A percentile compares a stretch with the other conserved stretches of the same genome.
phyloP scores from a whole-genome alignment of 2,329 filamentous ascomycete genomes.

The Calonectria honghensis region DNA sequence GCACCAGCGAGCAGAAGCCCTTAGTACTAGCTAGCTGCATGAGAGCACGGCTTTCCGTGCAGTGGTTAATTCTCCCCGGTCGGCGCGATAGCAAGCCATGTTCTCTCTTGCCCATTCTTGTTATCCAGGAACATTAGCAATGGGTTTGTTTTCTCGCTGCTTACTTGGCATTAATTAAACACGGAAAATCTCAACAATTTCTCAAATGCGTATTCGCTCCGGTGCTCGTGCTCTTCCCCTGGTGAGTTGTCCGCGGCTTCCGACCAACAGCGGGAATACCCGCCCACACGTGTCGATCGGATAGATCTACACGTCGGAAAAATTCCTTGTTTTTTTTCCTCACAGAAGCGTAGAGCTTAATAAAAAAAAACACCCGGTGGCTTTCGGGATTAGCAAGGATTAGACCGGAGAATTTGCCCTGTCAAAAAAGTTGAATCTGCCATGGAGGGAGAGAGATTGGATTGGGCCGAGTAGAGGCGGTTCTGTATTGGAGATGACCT shows the following conservation, averaged over 20 bases:
- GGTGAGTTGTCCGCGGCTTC: background rate
- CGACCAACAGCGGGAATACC: conserved; percentile 11
- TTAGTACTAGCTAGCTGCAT: background rate
- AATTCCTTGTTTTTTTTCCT: background rate
- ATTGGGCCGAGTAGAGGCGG: background rate
- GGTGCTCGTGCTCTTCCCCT: background rate
- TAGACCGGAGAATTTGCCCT: background rate
- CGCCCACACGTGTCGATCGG: conserved; percentile 18
- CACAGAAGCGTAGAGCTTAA: background rate
- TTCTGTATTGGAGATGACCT: conserved; percentile 3
- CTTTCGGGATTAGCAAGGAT: background rate
- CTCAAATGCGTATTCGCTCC: background rate
- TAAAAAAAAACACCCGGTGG: background rate
- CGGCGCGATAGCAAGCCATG: background rate
- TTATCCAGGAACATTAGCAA: background rate
- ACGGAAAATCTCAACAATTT: background rate
- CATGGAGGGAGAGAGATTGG: background rate
- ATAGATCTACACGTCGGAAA: conserved; percentile 15
- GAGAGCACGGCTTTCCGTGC: background rate
- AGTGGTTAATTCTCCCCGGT: background rate
- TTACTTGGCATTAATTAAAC: background rate
- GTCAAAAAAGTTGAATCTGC: background rate
- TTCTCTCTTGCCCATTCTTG: background rate
- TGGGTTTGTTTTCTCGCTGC: background rate
- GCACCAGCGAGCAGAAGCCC: background rate